phyloP scores from a whole-genome alignment of 345 rosid species.

The Gossypium mustelinum region DNA sequence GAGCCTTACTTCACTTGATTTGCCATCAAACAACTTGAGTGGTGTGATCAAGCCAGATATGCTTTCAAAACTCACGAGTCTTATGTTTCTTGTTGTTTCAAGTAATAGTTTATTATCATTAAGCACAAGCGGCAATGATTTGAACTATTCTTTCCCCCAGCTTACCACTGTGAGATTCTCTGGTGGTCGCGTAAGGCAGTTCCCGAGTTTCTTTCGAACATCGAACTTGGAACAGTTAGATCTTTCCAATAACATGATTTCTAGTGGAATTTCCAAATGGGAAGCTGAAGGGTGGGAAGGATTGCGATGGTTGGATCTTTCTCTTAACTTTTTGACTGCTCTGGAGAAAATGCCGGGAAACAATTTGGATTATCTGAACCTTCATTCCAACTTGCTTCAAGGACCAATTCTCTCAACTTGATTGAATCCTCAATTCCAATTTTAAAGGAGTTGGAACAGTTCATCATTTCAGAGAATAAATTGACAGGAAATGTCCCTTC shows the following conservation, averaged over 20 bases:
- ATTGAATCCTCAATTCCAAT: not conserved
- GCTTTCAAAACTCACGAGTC: not conserved
- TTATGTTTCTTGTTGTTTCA: not conserved
- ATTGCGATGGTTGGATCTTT: not conserved
- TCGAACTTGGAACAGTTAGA: not conserved
- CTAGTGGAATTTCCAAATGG: not conserved
- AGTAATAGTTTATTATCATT: not conserved
- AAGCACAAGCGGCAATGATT: not conserved
- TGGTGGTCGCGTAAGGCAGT: not conserved
- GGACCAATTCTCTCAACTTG: not conserved
- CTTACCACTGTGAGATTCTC: fast-evolving
- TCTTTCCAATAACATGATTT: not conserved
- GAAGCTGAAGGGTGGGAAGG: not conserved
- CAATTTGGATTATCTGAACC: not conserved
- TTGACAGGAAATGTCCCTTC: not conserved
- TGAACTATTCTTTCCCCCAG: not conserved
- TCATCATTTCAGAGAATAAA: not conserved
- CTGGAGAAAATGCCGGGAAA: not conserved
- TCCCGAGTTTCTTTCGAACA: not conserved
- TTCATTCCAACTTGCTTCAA: not conserved
- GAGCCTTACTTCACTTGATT: not conserved
- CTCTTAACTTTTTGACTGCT: not conserved
- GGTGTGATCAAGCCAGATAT: not conserved
- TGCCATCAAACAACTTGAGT: not conserved
- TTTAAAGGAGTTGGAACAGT: fast-evolving